phyloP scores from a whole-genome alignment of 2,329 filamentous ascomycete genomes.

The Xylogone sp. region DNA sequence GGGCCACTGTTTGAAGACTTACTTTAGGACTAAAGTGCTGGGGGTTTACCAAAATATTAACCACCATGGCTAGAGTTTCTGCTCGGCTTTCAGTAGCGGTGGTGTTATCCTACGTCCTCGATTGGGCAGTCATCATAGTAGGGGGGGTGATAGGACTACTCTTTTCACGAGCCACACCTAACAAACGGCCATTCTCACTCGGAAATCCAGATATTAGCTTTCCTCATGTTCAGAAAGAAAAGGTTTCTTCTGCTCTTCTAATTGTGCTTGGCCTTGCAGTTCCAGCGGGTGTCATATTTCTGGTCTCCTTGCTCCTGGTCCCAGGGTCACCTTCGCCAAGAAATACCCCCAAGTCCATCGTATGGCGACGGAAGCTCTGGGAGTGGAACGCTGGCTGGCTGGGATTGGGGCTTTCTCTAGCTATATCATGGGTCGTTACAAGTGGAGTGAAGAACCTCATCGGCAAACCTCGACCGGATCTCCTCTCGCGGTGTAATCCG shows the following conservation, averaged over 20 bases:
- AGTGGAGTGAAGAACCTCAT: slow-evolving; percentile 77
- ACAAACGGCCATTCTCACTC: slow-evolving; percentile 67
- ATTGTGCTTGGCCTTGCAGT: slow-evolving; percentile 58
- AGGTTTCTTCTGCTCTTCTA: slow-evolving; percentile 64
- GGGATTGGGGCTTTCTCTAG: slow-evolving; percentile 70
- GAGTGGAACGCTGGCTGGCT: slow-evolving; percentile 85
- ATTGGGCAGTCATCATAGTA: slow-evolving; percentile 67
- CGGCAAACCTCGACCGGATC: slow-evolving; percentile 61
- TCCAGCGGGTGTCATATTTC: slow-evolving; percentile 64
- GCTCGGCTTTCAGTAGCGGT: slow-evolving; percentile 31
- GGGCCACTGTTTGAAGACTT: too few species aligned
- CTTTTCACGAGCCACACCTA: slow-evolving; percentile 58
- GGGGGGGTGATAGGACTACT: slow-evolving; percentile 56
- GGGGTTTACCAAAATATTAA: background rate
- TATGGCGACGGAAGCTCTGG: slow-evolving; percentile 85
- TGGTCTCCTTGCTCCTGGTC: slow-evolving; percentile 67
- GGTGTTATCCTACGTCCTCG: slow-evolving; percentile 64
- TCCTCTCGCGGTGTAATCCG: slow-evolving; percentile 70
- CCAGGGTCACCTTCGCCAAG: slow-evolving; percentile 66
- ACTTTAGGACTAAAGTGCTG: background rate
- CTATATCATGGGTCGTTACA: slow-evolving; percentile 74
- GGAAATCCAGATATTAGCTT: slow-evolving; percentile 74
- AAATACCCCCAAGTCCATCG: slow-evolving; percentile 57
- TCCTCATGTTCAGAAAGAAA: slow-evolving; percentile 67
- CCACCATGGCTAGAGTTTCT: background rate